Evolutionary conservation across 371 early-diverging fungal species (phyloP), one percentile per base, ranked within the genome.

Genomic region (Entomophthora muscae): DNA sequence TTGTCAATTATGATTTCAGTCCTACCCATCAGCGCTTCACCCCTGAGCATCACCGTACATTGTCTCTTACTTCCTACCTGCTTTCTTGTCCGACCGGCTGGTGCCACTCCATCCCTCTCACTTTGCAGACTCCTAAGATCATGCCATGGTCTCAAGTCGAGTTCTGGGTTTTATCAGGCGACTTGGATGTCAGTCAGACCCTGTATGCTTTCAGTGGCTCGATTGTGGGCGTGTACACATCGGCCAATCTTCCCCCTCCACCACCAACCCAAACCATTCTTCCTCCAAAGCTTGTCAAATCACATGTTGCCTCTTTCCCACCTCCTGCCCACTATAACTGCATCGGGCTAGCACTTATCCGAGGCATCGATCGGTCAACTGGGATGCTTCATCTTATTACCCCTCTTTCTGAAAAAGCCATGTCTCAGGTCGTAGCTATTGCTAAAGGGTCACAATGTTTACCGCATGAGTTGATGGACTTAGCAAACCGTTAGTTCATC

Each of bases 171-270:
- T 78, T 71, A 59, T 17, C 17, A 17, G 77, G 78, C 54, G 82
- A 84, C 32, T 83, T 91, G 22, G 81, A 84, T 1, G 65, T 70
- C 2, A 79, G 80, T 53, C 87, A 89, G 63, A 68, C 84, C n/a
- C 67, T 89, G 22, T 78, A 82, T 69, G 83, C 86, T 0, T 70
- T 89, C 26, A 89, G 88, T 67, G 89, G 85, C 0, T 78, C 76
- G 33, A 52, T 89, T 1, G 90, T 91, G 0, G 89, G 79, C 0
- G 66, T 89, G 5, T 42, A 42, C 42, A 42, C 42, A 5, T 42
- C 42, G 42, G 10, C 42, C 10, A 42, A 5, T 17, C 42, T 10
- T 17, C 42, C 42, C 42, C 10, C 17, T 42, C 42, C 42, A 10
- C 10, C 42, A 5, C 42, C 42, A 42, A 17, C 42, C 42, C 42